A percentile compares a stretch with the other conserved stretches of the same genome.
Evolutionary conservation across 2,329 filamentous ascomycete species (phyloP).

Genomic region (Sporothrix humicola): DNA sequence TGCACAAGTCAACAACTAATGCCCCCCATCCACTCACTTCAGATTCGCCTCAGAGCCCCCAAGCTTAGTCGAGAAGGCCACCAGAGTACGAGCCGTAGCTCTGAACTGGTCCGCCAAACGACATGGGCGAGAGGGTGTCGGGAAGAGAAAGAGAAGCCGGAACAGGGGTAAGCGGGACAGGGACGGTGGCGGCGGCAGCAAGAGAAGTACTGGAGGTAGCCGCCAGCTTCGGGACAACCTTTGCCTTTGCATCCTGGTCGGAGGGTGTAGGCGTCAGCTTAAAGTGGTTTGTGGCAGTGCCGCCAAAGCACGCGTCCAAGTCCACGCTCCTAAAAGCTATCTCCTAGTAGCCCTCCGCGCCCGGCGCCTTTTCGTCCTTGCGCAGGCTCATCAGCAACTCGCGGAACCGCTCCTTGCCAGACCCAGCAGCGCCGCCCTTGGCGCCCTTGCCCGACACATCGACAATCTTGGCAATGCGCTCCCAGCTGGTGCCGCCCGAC

Average conservation of each 20-base stretch:
- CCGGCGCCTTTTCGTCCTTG: conserved; percentile 88
- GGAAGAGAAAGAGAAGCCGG: background rate
- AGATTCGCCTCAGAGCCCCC: background rate
- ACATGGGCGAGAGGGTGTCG: background rate
- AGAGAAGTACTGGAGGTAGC: too few species aligned
- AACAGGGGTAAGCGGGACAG: background rate
- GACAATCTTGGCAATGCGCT: conserved; percentile 96
- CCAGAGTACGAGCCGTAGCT: background rate
- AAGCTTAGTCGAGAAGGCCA: background rate
- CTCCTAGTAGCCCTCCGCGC: conserved; percentile 66
- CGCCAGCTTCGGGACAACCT: background rate
- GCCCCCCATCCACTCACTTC: background rate
- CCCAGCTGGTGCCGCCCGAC: conserved; percentile 95
- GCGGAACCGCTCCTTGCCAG: conserved; percentile 94
- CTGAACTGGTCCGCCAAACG: background rate
- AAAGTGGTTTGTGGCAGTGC: conserved; percentile 19
- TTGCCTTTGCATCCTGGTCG: background rate
- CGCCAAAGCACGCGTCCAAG: conserved; percentile 19
- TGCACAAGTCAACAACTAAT: background rate
- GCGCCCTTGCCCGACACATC: conserved; percentile 93
- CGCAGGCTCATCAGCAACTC: conserved; percentile 84
- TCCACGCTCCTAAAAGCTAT: conserved; percentile 33
- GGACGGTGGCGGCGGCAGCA: background rate
- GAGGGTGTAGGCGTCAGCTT: conserved; percentile 24
- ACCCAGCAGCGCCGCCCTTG: conserved; percentile 84